Base-by-base conservation (phyloP, 176 grass and related monocot species). In the Eleusine coracana region DNA sequence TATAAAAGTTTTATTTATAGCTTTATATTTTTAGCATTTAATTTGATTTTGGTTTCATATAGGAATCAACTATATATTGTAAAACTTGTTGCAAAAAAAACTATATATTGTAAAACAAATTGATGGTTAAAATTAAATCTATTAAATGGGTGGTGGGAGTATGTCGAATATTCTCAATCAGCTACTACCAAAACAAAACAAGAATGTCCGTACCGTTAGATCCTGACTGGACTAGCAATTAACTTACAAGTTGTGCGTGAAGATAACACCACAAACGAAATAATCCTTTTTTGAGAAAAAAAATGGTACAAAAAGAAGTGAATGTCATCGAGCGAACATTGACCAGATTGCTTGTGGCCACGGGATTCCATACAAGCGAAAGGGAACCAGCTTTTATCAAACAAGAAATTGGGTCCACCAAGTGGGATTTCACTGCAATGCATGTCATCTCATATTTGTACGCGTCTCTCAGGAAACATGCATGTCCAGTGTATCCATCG, bases 321-420 rank as follows among this genome's bases (percentile, higher is more conserved):
- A 12, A 18, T 44, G 39, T 13, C 42, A 73, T 79, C n/a, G 44
- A 64, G 50, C 50, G 45, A 66, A 34, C 3, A 21, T 73, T 73
- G 76, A 86, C 76, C 68, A 80, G 44, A 38, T 73, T 80, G 84
- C 58, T 73, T 80, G 31, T 66, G 44, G 44, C 76, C 44, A 41
- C 54, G 68, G 36, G 55, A 79, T 64, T 72, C 56, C 55, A 50
- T 64, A 56, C 15, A 49, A 54, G 68, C 21, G 10, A 20, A 79
- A 72, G 27, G 31, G 20, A 63, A 20, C 28, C 54, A 40, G 16
- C 16, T 86, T 62, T 71, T 64, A 21, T 85, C 75, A 78, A 72
- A 71, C 68, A 73, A 64, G 67, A 42, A 72, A 70, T 37, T 70
- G 39, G 73, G 20, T 16, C 66, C 83, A 71, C 14, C 44, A 6